Evolutionary conservation across 345 rosid genomes (phyloP).

Genomic region (Euphorbia lathyris): DNA sequence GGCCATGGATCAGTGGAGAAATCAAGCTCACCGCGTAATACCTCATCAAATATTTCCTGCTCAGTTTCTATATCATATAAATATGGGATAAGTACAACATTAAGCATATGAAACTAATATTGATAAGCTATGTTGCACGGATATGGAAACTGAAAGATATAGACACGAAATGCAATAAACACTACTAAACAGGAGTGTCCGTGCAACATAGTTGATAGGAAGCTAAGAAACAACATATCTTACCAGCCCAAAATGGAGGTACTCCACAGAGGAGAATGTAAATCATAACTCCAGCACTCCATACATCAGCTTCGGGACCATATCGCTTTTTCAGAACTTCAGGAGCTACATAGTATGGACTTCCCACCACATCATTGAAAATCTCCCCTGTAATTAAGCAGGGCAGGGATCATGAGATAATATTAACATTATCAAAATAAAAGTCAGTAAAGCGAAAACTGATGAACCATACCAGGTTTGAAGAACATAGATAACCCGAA

Average conservation of each 20-base stretch:
- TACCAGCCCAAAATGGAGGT: slow-evolving; percentile 98
- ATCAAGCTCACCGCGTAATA: slow-evolving; percentile 71
- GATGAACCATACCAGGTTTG: slow-evolving; percentile 56
- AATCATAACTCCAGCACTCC: slow-evolving; percentile 93
- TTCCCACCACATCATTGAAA: slow-evolving; percentile 81
- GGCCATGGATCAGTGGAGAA: slow-evolving; percentile 91
- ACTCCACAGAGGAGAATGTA: slow-evolving; percentile 79
- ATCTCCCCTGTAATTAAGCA: slow-evolving; percentile 50
- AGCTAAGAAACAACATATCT: neutral
- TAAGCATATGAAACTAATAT: neutral
- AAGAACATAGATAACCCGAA: slow-evolving; percentile 78
- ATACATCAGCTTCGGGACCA: slow-evolving; percentile 84
- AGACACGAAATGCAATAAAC: no score
- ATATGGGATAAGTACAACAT: neutral
- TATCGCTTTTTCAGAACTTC: slow-evolving; percentile 64
- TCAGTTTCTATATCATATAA: slow-evolving; percentile 52
- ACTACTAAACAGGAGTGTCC: no score
- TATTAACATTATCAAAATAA: neutral
- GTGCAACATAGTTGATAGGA: no score
- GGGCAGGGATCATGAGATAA: neutral
- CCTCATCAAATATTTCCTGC: slow-evolving; percentile 74
- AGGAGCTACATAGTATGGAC: slow-evolving; percentile 92
- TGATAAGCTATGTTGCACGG: neutral
- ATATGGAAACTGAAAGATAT: no score
- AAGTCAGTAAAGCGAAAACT: neutral